Percentiles rank a stretch among this genome's conserved stretches.
These are phyloP conservation scores for Sporothrix variecibatus DNA, from an alignment of 2,329 filamentous ascomycete species.

Conservation along the genomic window DNA sequence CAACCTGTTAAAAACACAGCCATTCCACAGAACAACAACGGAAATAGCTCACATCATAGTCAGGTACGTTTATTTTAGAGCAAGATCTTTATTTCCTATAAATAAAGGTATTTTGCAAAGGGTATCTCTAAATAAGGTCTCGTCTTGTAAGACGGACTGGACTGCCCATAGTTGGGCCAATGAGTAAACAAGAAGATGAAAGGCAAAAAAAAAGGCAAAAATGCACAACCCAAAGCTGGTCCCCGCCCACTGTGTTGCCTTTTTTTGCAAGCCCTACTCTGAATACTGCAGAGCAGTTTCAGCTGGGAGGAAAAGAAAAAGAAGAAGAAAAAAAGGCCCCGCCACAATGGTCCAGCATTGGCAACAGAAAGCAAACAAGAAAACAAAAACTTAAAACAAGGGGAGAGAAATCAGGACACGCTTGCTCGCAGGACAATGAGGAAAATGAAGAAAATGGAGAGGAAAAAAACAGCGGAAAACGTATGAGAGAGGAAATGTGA, in stretches of 20 bases:
- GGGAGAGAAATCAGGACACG: neutral
- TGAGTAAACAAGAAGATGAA: neutral
- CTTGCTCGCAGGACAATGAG: conserved; percentile 16
- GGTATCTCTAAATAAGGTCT: conserved; percentile 23
- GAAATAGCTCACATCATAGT: neutral
- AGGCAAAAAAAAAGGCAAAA: neutral
- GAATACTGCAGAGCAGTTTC: neutral
- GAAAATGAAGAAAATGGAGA: neutral
- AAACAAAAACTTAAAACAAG: neutral
- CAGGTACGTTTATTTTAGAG: neutral
- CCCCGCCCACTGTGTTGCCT: conserved; percentile 1
- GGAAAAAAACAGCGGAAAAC: neutral
- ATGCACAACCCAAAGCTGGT: neutral
- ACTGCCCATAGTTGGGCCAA: neutral
- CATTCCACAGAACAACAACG: neutral
- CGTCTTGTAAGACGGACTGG: neutral
- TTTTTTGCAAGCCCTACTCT: neutral
- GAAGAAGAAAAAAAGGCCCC: neutral
- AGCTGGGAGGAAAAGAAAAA: neutral
- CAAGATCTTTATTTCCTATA: conserved; percentile 17
- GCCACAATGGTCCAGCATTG: conserved; percentile 28
- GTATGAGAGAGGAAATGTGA: neutral
- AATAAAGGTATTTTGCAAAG: conserved; percentile 11
- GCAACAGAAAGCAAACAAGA: neutral
- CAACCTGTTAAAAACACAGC: neutral